Evolutionary conservation across 768 basidiomycete species (phyloP), one percentile per base, ranked within the genome.

Genomic region (Saitozyma sp.): DNA sequence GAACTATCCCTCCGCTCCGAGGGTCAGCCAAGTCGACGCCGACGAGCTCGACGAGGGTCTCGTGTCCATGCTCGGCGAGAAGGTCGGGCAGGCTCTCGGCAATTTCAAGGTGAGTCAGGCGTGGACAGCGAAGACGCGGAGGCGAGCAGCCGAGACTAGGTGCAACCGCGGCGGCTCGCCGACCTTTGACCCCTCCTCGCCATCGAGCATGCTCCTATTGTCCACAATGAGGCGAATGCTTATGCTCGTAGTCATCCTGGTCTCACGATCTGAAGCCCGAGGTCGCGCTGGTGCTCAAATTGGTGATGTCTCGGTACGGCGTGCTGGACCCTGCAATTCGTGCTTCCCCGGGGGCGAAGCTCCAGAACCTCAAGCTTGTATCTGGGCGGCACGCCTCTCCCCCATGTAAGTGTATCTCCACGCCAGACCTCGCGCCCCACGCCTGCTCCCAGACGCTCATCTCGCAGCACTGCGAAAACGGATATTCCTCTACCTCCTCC

Each of bases 1-100:
- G 45, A 46, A 6, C 45, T 46, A 17, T 6, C 58, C 29, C 17
- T 58, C 58, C 37, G 72, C 74, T 6, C 74, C 71, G 29, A 89
- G 93, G 50, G 92, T 98, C 53, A 89, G 90, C 8, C 91, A 95
- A 78, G 86, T 97, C 57, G 95, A 98, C 78, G 87, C 94, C 3
- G 89, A 92, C 69, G 83, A 94, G 20, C 84, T 97, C 53, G 95
- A 98, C 81, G 86, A 88, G 67, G 92, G 96, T 65, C 85, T 98
- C 16, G 86, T 89, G 40, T 84, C 87, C 38, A 81, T 96, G 63
- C 83, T 98, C 40, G 86, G 86, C 71, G 90, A 90, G 58, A 93
- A 92, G n/a, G 78, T 97, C 53, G 82, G 83, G 65, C 88, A 85
- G 62, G 87, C 92, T 1, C 79, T 95, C 19, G 83, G 84, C 29